Evolutionary conservation across 331 rosid species (phyloP).

Genomic region (Dryas integrifolia): DNA sequence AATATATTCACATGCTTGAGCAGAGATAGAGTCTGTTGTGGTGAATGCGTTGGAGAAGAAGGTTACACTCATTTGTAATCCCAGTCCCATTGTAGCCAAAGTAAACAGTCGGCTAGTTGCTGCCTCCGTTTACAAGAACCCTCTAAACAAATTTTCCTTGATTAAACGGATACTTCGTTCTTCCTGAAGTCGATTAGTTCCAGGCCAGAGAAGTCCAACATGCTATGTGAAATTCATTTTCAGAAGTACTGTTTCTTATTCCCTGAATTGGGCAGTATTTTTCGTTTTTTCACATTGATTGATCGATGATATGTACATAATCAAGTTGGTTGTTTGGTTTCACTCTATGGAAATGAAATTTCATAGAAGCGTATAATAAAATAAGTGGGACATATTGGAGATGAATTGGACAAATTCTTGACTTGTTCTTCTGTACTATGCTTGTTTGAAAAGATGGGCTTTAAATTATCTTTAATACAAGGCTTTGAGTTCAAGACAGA

Average conservation of each 20-base stretch:
- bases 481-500: conserved; percentile 20
- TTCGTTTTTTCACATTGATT: conserved; percentile 8
- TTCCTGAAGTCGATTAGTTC: conserved; percentile 20
- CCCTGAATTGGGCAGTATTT: conserved; percentile 24
- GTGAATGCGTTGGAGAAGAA: conserved; percentile 67
- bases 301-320: background rate
- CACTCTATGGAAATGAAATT: background rate
- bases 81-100: conserved; percentile 33
- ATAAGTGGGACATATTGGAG: conserved; percentile 1
- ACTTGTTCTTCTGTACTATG: background rate
- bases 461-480: background rate
- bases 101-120: conserved; percentile 30
- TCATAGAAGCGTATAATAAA: background rate
- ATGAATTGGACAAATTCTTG: background rate
- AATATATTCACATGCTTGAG: conserved; percentile 18
- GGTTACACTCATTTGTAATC: conserved; percentile 61
- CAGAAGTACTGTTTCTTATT: background rate
- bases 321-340: background rate
- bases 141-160: conserved; percentile 45
- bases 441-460: background rate
- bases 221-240: background rate
- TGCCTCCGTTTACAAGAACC: conserved; percentile 26
- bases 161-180: conserved; percentile 51
- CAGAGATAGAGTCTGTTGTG: conserved; percentile 65
- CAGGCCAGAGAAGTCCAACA: conserved; percentile 9